Evolutionary conservation across 306 rosid species (phyloP), one percentile per base, ranked within the genome.

Genomic region (Nissolia schottii): DNA sequence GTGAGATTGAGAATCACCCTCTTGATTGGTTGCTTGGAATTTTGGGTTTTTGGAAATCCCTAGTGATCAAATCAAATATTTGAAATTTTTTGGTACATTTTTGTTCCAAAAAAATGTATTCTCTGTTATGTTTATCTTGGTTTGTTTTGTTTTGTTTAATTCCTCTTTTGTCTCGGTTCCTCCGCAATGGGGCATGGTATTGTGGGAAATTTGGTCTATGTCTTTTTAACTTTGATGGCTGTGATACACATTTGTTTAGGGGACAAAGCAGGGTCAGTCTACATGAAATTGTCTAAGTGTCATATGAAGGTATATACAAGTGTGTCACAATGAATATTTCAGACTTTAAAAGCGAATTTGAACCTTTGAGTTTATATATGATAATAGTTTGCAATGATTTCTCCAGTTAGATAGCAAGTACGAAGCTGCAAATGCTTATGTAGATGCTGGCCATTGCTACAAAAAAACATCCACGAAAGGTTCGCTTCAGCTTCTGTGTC

Each of bases 401-500:
- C 18, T 41, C 34, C 77, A 85, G 89, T 28, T 70, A 10, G 86
- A 79, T 73, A 85, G 76, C 81, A 82, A 82, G 67, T 27, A 82
- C 69, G 83, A 85, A 79, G 86, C 89, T 68, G 89, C 86, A 24
- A 74, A 67, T 64, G 86, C 85, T 73, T 85, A 82, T 74, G 86
- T 69, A 16, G 78, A 45, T 64, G 89, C 85, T 76, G 84, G 74
- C 1, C 68, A 37, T 82, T 85, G 89, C 73, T 85, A 79, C 81
- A 82, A 85, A 85, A 85, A 79, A 64, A 76, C 76, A 46, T 76
- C 86, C 20, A 43, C 64, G 13, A 55, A 70, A 79, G 89, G 89
- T 85, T 27, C 15, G 43, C 49, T 51, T 43, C 35, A n/a, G 20
- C n/a, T 24, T 71, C 23, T 12, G 0, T 40, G 9, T 4, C 29